A percentile compares a stretch with the other conserved stretches of the same genome.
Conservation (phyloP, 2,329 filamentous ascomycete species). For the Davidsoniella virescens region DNA sequence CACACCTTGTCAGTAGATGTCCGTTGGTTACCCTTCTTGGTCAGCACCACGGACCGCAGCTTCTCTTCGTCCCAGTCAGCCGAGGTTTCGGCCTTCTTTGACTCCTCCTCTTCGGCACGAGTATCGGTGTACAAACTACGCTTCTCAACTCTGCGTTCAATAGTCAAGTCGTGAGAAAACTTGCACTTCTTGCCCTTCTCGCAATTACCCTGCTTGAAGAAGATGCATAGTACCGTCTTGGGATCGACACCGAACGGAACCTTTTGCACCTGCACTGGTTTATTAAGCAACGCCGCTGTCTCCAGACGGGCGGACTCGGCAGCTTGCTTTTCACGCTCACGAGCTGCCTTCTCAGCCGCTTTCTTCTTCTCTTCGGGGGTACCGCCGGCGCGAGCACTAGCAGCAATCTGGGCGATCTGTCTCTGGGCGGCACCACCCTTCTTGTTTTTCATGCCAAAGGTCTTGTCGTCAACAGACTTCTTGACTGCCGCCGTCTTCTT, state of each 20-base stretch:
- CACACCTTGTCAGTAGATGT: slow-evolving; percentile 97
- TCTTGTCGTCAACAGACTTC: slow-evolving; percentile 78
- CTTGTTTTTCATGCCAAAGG: slow-evolving; percentile 99
- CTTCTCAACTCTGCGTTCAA: slow-evolving; percentile 88
- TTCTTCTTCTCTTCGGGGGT: slow-evolving; percentile 79
- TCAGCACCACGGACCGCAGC: slow-evolving; percentile 72
- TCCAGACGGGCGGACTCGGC: slow-evolving; percentile 74
- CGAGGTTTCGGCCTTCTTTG: slow-evolving; percentile 82
- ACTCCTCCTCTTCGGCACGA: slow-evolving; percentile 54
- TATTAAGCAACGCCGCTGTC: slow-evolving; percentile 66
- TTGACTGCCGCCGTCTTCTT: slow-evolving; percentile 37
- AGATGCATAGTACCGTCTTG: slow-evolving; percentile 91
- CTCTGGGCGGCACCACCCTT: slow-evolving; percentile 85
- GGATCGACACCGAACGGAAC: slow-evolving; percentile 95
- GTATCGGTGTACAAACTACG: slow-evolving; percentile 79
- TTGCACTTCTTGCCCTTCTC: slow-evolving; percentile 98
- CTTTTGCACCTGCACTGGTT: slow-evolving; percentile 90
- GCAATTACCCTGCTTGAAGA: slow-evolving; percentile 92
- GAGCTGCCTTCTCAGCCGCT: slow-evolving; percentile 45
- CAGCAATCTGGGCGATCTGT: slow-evolving; percentile 69
- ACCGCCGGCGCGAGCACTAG: slow-evolving; percentile 56
- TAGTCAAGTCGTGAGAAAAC: slow-evolving; percentile 78
- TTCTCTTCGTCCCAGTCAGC: slow-evolving; percentile 98
- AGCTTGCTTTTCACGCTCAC: slow-evolving; percentile 79
- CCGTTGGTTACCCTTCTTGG: slow-evolving; percentile 92